These are phyloP conservation scores for Cryptococcus sp. DNA, from an alignment of 1,284 basidiomycete species.

Conservation along the genomic window DNA sequence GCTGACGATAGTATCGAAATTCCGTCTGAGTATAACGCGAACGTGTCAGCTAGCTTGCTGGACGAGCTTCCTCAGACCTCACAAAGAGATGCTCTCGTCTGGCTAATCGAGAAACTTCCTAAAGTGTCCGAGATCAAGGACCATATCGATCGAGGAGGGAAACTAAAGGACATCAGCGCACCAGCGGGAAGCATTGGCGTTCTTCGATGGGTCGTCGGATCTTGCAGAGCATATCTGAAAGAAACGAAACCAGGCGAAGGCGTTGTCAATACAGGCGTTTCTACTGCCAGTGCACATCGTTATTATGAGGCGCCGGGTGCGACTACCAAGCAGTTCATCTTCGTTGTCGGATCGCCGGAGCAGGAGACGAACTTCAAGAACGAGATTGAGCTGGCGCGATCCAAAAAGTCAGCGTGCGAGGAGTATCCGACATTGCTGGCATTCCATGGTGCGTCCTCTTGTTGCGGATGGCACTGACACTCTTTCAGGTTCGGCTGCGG, in stretches of 20 bases:
- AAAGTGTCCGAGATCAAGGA: slow-evolving; percentile 22
- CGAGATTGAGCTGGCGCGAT: slow-evolving; percentile 22
- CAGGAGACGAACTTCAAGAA: slow-evolving; percentile 28
- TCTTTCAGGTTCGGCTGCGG: slow-evolving; percentile 20
- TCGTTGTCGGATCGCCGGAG: slow-evolving; percentile 33
- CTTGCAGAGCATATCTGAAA: slow-evolving; percentile 32
- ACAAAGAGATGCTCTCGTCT: slow-evolving; percentile 18
- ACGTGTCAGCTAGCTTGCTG: slow-evolving; percentile 2
- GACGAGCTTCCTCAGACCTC: slow-evolving; percentile 11
- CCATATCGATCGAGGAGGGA: slow-evolving; percentile 13
- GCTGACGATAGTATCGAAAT: slow-evolving; percentile 21
- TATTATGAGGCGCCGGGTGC: neutral
- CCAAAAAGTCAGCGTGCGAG: slow-evolving; percentile 9
- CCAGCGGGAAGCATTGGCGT: slow-evolving; percentile 23
- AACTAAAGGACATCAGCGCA: slow-evolving; percentile 13
- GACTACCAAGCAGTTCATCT: slow-evolving; percentile 28
- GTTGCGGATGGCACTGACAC: neutral
- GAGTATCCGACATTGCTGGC: slow-evolving; percentile 30
- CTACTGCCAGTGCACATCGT: neutral
- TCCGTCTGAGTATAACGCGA: slow-evolving; percentile 14
- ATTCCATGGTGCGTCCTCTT: slow-evolving; percentile 23
- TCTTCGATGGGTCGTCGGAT: slow-evolving; percentile 32
- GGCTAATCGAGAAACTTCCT: slow-evolving; percentile 28
- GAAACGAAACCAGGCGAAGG: slow-evolving; percentile 27
- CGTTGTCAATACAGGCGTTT: slow-evolving; percentile 5